Evolutionary conservation across 2,329 filamentous ascomycete genomes (phyloP).

Genomic region (Colletotrichum sublineola): DNA sequence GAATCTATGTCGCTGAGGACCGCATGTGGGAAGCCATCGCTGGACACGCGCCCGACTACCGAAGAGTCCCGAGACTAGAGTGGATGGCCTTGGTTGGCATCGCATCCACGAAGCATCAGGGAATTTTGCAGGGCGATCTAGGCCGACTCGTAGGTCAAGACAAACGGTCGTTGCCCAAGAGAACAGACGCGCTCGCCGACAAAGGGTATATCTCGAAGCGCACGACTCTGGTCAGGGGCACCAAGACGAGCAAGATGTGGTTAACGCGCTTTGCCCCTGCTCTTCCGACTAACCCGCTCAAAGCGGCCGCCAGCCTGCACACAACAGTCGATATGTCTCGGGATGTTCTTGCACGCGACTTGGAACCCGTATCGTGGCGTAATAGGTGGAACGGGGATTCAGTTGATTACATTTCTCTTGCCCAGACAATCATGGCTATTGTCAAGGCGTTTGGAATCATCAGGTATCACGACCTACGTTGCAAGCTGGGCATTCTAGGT

Average conservation of each 20-base stretch:
- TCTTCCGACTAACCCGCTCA: slow-evolving; percentile 50
- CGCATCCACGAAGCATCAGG: slow-evolving; percentile 65
- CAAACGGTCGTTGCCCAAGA: slow-evolving; percentile 72
- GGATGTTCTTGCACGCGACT: slow-evolving; percentile 51
- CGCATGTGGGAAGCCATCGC: slow-evolving; percentile 72
- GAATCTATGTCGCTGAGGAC: slow-evolving; percentile 65
- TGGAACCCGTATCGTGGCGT: slow-evolving; percentile 69
- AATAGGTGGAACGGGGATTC: slow-evolving; percentile 68
- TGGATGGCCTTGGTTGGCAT: slow-evolving; percentile 72
- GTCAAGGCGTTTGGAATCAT: slow-evolving; percentile 71
- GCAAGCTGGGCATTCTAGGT: slow-evolving; percentile 69
- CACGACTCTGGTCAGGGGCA: slow-evolving; percentile 68
- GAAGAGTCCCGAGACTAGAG: slow-evolving; percentile 69
- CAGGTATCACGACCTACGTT: slow-evolving; percentile 69
- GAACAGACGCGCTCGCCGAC: slow-evolving; percentile 69
- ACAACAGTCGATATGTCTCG: slow-evolving; percentile 45
- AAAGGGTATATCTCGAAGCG: slow-evolving; percentile 75
- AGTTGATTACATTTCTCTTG: slow-evolving; percentile 70
- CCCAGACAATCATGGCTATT: slow-evolving; percentile 69
- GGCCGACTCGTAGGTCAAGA: slow-evolving; percentile 71
- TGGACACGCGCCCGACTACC: slow-evolving; percentile 70
- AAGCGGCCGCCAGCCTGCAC: slow-evolving; percentile 26
- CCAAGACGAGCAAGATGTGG: slow-evolving; percentile 74
- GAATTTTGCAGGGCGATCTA: slow-evolving; percentile 73
- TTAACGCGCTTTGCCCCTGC: slow-evolving; percentile 67